Evolutionary conservation across 2,329 filamentous ascomycete genomes (phyloP).

Genomic region (Colletotrichum navitas): DNA sequence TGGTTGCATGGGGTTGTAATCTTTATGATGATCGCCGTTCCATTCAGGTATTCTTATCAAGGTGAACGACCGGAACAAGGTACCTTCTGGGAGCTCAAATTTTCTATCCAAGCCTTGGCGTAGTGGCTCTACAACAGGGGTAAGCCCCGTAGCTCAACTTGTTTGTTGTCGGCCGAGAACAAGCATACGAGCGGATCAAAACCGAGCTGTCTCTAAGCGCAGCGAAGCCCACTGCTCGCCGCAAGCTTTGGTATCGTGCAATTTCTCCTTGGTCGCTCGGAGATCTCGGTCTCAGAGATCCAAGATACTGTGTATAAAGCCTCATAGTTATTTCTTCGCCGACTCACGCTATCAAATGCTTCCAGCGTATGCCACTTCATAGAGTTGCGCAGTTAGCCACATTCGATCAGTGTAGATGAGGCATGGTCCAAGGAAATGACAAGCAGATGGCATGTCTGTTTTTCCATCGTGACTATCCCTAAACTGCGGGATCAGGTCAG

Average conservation of each 20-base stretch:
- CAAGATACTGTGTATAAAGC: not conserved
- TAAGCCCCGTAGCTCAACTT: slow-evolving; percentile 38
- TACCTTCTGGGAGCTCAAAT: not conserved
- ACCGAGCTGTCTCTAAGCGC: not conserved
- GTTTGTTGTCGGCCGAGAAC: not conserved
- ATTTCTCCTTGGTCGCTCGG: no score
- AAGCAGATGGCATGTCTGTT: not conserved
- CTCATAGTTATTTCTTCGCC: not conserved
- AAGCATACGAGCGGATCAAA: not conserved
- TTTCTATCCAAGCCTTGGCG: not conserved
- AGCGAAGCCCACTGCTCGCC: not conserved
- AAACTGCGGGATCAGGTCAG: no score
- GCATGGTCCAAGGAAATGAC: not conserved
- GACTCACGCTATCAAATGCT: not conserved
- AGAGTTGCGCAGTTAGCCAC: no score
- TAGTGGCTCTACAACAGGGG: not conserved
- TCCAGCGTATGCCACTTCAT: not conserved
- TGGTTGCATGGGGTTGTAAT: not conserved
- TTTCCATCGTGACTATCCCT: not conserved
- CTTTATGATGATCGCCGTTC: not conserved
- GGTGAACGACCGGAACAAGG: not conserved
- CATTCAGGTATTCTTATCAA: not conserved
- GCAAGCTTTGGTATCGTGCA: no score
- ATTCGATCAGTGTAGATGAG: not conserved
- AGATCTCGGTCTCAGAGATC: no score